Percentiles rank a stretch among this genome's conserved stretches.
Evolutionary conservation across 106 monocot genomes (phyloP).

Genomic region (Dendrobium chrysotoxum): DNA sequence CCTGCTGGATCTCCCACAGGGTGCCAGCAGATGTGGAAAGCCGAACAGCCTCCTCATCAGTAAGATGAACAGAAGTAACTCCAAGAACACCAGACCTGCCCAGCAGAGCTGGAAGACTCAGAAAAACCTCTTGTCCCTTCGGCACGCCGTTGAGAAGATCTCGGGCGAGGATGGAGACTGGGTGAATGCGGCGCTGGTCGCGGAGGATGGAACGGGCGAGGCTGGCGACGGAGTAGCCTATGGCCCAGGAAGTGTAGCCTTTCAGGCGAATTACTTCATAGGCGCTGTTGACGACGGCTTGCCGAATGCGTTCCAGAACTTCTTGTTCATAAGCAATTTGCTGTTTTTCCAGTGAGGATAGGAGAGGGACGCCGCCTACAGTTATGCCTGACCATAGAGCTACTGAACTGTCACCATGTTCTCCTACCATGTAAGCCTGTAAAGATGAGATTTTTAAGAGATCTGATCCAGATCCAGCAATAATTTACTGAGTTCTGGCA

Average conservation of each 20-base stretch:
- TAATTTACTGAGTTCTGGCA: no score
- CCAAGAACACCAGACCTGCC: conserved; percentile 47
- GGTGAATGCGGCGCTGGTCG: conserved; percentile 79
- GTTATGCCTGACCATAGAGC: conserved; percentile 93
- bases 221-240: conserved; percentile 77
- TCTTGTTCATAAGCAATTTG: conserved; percentile 29
- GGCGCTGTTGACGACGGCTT: conserved; percentile 62
- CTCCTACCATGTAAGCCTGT: conserved; percentile 89
- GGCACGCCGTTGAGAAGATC: conserved; percentile 55
- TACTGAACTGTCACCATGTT: conserved; percentile 95
- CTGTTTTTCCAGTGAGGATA: conserved; percentile 36
- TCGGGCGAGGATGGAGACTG: conserved; percentile 62
- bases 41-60: conserved; percentile 44
- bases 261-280: conserved; percentile 83
- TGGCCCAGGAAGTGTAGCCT: conserved; percentile 93
- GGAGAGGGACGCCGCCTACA: conserved; percentile 64
- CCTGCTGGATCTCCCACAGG: conserved; percentile 47
- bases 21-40: conserved; percentile 38
- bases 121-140: conserved; percentile 52
- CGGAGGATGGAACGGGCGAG: conserved; percentile 61
- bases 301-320: conserved; percentile 59
- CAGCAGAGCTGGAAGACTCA: conserved; percentile 74
- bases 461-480: no score
- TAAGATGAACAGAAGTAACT: conserved; percentile 48
- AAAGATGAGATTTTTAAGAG: not conserved